These are phyloP conservation scores for Fusarium camptoceras DNA, from an alignment of 2,329 filamentous ascomycete species.

Conservation along the genomic window DNA sequence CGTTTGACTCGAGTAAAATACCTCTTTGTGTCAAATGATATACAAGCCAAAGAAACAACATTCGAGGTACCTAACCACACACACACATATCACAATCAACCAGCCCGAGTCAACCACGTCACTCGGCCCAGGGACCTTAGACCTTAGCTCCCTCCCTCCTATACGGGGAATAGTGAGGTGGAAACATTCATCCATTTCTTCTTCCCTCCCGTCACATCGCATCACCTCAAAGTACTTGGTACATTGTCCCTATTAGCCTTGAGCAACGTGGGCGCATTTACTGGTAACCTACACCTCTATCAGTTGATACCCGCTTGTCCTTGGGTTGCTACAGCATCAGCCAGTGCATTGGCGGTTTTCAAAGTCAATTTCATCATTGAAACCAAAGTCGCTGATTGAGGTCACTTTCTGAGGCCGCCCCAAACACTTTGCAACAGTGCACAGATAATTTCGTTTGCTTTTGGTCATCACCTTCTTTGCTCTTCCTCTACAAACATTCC, in stretches of 20 bases:
- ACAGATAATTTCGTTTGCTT: slow-evolving; percentile 24
- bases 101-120: slow-evolving; percentile 42
- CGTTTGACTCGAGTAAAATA: not conserved
- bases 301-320: slow-evolving; percentile 7
- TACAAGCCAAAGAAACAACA: not conserved
- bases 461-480: slow-evolving; percentile 2
- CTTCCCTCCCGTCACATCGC: not conserved
- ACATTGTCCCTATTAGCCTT: slow-evolving; percentile 1
- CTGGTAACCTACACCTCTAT: slow-evolving; percentile 2
- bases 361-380: slow-evolving; percentile 5
- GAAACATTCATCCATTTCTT: slow-evolving; percentile 20
- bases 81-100: slow-evolving; percentile 6
- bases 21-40: not conserved
- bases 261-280: slow-evolving; percentile 11
- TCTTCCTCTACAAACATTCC: slow-evolving; percentile 5
- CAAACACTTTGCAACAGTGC: slow-evolving; percentile 23
- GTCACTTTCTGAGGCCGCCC: slow-evolving; percentile 22
- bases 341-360: slow-evolving; percentile 3
- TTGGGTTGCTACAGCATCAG: slow-evolving; percentile 26
- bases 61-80: slow-evolving; percentile 11
- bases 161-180: slow-evolving; percentile 40
- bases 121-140: slow-evolving; percentile 23
- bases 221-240: not conserved
- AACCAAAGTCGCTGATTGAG: slow-evolving; percentile 12
- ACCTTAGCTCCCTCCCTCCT: slow-evolving; percentile 12